Evolutionary conservation across 2,329 filamentous ascomycete genomes (phyloP).

Genomic region (Phoma herbarum): DNA sequence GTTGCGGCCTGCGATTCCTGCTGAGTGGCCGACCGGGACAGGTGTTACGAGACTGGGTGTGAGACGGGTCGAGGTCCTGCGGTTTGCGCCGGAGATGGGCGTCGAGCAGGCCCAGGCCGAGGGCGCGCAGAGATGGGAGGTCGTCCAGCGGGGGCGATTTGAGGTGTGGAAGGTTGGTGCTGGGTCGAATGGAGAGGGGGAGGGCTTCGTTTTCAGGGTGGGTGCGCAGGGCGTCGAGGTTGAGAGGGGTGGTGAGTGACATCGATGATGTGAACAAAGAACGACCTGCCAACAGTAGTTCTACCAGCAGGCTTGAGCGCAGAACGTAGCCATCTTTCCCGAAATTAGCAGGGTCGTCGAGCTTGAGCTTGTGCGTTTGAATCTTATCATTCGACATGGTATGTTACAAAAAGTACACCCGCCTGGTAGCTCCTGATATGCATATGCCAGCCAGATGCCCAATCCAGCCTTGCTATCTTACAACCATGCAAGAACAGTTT

Average conservation of each 20-base stretch:
- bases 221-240: slow-evolving; percentile 24
- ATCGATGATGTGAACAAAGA: background rate
- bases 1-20: slow-evolving; percentile 36
- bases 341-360: background rate
- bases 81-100: slow-evolving; percentile 51
- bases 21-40: slow-evolving; percentile 39
- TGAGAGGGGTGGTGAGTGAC: slow-evolving; percentile 1
- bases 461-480: slow-evolving; percentile 17
- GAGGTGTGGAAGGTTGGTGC: slow-evolving; percentile 42
- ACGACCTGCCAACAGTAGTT: background rate
- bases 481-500: slow-evolving; percentile 20
- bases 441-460: slow-evolving; percentile 11
- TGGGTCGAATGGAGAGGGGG: slow-evolving; percentile 10
- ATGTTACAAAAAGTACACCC: slow-evolving; percentile 20
- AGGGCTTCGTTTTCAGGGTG: slow-evolving; percentile 43
- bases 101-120: slow-evolving; percentile 51
- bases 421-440: slow-evolving; percentile 18
- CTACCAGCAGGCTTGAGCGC: background rate
- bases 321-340: background rate
- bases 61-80: slow-evolving; percentile 43
- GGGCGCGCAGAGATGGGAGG: slow-evolving; percentile 45
- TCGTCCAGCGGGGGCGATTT: slow-evolving; percentile 50
- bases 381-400: slow-evolving; percentile 13
- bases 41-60: slow-evolving; percentile 47
- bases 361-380: background rate